Conservation (phyloP, 2,329 filamentous ascomycete genomes). For the Epichloe festucae region DNA sequence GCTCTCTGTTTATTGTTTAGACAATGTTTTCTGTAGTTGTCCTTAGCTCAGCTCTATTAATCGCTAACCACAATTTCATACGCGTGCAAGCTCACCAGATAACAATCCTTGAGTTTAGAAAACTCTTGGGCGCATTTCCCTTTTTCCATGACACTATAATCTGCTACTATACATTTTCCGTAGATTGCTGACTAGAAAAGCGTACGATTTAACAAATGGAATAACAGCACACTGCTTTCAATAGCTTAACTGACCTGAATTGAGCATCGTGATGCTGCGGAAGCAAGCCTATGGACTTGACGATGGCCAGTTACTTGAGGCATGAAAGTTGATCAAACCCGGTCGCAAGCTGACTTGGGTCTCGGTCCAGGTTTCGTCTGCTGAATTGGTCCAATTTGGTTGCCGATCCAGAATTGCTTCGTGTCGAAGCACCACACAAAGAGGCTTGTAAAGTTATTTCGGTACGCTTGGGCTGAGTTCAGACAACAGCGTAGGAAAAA, state of each 20-base stretch:
- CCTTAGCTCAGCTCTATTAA: neutral
- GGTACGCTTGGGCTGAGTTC: no score
- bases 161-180: constrained; percentile 79
- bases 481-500: no score
- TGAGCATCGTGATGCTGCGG: constrained; percentile 42
- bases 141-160: constrained; percentile 83
- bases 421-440: no score
- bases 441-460: no score
- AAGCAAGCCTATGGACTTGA: constrained; percentile 42
- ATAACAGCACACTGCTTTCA: neutral
- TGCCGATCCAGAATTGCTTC: no score
- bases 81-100: constrained; percentile 47
- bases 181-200: constrained; percentile 60
- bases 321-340: neutral
- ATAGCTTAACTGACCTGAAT: constrained; percentile 29
- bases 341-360: neutral
- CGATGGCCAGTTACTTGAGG: constrained; percentile 17
- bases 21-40: constrained; percentile 12
- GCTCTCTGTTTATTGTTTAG: constrained; percentile 10
- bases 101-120: constrained; percentile 73
- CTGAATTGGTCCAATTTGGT: no score
- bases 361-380: neutral
- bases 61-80: neutral
- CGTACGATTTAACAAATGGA: neutral
- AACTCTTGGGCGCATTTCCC: constrained; percentile 88